Percentiles rank a stretch among this genome's conserved stretches.
Conservation (phyloP, 768 basidiomycete genomes). For the Amanita polypyramis region DNA sequence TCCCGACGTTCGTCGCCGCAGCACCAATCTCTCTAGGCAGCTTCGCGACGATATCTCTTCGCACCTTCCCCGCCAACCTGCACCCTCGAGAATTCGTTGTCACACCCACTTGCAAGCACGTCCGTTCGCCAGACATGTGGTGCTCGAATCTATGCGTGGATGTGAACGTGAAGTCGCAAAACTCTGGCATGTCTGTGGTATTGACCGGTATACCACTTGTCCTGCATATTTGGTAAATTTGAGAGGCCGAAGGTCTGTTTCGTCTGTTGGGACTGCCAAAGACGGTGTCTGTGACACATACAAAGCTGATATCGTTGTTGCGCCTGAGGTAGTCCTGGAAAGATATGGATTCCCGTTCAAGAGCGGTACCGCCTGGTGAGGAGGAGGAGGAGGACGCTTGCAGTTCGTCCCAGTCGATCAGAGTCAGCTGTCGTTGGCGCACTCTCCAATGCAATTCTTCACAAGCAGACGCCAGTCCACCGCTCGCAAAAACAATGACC, state of each 20-base stretch:
- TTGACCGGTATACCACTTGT: conserved; percentile 65
- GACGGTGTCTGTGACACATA: conserved; percentile 78
- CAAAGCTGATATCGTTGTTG: conserved; percentile 27
- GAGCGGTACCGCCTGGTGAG: conserved; percentile 16
- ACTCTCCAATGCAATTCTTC: conserved; percentile 66
- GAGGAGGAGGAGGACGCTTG: too few species aligned
- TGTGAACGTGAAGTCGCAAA: conserved; percentile 87
- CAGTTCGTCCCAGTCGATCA: conserved; percentile 44
- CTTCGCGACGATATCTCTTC: conserved; percentile 69
- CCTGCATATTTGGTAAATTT: conserved; percentile 46
- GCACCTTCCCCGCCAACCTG: conserved; percentile 67
- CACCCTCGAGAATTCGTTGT: conserved; percentile 93
- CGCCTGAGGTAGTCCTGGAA: conserved; percentile 24
- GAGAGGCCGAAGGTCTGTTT: conserved; percentile 39
- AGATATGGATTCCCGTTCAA: conserved; percentile 28
- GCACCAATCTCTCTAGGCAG: conserved; percentile 64
- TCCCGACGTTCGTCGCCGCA: conserved; percentile 68
- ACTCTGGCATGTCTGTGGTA: conserved; percentile 73
- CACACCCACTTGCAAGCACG: conserved; percentile 65
- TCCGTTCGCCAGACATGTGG: conserved; percentile 29
- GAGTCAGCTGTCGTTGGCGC: conserved; percentile 39
- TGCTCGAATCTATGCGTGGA: conserved; percentile 76
- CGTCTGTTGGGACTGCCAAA: conserved; percentile 29
- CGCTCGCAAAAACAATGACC: conserved; percentile 55
- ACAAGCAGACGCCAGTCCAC: conserved; percentile 39